Evolutionary conservation across 805 yeast genomes (phyloP).

Genomic region (Martiniozyma abietophila): DNA sequence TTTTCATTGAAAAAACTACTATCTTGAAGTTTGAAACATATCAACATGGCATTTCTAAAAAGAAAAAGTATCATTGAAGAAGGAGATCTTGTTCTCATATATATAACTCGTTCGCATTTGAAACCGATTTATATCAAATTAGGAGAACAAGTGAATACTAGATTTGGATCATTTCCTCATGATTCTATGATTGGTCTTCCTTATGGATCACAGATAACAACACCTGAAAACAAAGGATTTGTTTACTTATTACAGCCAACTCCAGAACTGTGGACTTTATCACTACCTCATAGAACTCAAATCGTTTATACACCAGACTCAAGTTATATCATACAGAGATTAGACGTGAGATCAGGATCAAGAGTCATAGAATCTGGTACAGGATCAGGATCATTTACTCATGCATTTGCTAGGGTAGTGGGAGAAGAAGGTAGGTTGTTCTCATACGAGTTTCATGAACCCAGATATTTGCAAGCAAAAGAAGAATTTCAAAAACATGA

Average conservation of each 20-base stretch:
- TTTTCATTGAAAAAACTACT: not conserved
- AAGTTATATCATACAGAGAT: constrained; percentile 76
- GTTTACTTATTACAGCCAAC: constrained; percentile 84
- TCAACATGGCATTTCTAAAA: constrained; percentile 22
- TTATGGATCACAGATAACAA: constrained; percentile 79
- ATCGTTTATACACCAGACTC: constrained; percentile 96
- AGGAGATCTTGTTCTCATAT: constrained; percentile 81
- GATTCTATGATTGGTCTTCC: constrained; percentile 67
- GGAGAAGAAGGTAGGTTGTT: constrained; percentile 52
- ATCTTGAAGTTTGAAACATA: not conserved
- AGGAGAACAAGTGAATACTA: constrained; percentile 64
- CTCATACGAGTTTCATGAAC: constrained; percentile 88
- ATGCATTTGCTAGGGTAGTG: constrained; percentile 79
- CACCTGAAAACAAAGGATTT: constrained; percentile 67
- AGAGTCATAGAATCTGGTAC: constrained; percentile 95
- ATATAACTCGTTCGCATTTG: constrained; percentile 70
- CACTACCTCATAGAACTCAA: constrained; percentile 95
- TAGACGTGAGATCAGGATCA: constrained; percentile 64
- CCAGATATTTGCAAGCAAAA: constrained; percentile 70
- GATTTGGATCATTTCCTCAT: constrained; percentile 89
- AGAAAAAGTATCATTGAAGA: constrained; percentile 66
- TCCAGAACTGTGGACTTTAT: constrained; percentile 93
- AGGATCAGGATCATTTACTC: constrained; percentile 94
- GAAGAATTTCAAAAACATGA: constrained; percentile 70
- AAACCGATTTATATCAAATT: constrained; percentile 59